Percentiles rank a stretch among this genome's conserved stretches.
Evolutionary conservation across 2,329 filamentous ascomycete genomes (phyloP).

Genomic region (Fusarium subglutinans): DNA sequence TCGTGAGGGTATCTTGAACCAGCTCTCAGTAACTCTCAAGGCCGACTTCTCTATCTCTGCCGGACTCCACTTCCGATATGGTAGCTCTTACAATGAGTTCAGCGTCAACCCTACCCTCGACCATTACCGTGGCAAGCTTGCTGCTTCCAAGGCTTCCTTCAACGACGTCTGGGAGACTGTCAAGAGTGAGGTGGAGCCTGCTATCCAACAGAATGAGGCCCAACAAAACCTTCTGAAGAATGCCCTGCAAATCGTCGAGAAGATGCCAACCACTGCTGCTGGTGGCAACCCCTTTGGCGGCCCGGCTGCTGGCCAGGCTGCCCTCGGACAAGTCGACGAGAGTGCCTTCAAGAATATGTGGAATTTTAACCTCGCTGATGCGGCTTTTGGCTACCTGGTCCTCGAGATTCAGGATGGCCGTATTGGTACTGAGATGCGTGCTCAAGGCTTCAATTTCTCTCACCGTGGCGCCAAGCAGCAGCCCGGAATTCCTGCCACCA

Average conservation of each 20-base stretch:
- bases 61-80: slow-evolving; percentile 97
- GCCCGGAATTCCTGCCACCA: slow-evolving; percentile 49
- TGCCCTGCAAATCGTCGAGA: slow-evolving; percentile 91
- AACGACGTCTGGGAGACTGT: slow-evolving; percentile 99
- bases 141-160: slow-evolving; percentile 97
- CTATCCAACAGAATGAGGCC: slow-evolving; percentile 90
- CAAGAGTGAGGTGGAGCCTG: slow-evolving; percentile 93
- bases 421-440: slow-evolving; percentile 98
- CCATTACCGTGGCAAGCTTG: slow-evolving; percentile 97
- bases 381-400: slow-evolving; percentile 95
- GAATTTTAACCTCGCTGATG: slow-evolving; percentile 99
- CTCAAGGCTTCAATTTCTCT: slow-evolving; percentile 98
- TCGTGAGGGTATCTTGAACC: slow-evolving; percentile 94
- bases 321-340: slow-evolving; percentile 92
- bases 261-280: slow-evolving; percentile 95
- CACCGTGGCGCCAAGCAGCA: slow-evolving; percentile 88
- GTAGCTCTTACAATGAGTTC: slow-evolving; percentile 99
- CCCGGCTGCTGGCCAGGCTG: slow-evolving; percentile 74
- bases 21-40: slow-evolving; percentile 96
- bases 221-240: slow-evolving; percentile 93
- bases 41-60: slow-evolving; percentile 98
- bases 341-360: slow-evolving; percentile 99
- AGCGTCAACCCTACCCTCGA: slow-evolving; percentile 98
- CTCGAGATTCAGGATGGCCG: slow-evolving; percentile 94
- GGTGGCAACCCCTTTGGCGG: slow-evolving; percentile 97